Conservation (phyloP, 2,329 filamentous ascomycete species). For the Saccharata proteae region DNA sequence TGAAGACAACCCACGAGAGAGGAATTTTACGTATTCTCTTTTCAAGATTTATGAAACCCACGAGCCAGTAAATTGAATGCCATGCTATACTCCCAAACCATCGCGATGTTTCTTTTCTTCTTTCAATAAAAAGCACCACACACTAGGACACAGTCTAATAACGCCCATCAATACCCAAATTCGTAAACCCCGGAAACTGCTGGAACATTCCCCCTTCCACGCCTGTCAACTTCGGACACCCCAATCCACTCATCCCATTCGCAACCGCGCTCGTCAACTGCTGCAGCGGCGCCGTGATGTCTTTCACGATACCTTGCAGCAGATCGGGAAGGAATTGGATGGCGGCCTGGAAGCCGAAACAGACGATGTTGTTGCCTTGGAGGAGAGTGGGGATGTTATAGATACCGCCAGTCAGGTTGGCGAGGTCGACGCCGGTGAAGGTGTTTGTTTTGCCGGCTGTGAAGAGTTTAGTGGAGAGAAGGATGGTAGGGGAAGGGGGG, state of each 20-base stretch:
- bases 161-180: no score
- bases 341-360: conserved; percentile 31
- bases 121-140: no score
- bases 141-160: no score
- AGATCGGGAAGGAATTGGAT: conserved; percentile 32
- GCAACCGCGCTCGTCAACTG: conserved; percentile 23
- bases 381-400: conserved; percentile 31
- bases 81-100: no score
- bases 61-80: no score
- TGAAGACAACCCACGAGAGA: no score
- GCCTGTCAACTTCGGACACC: conserved; percentile 9
- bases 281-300: conserved; percentile 19
- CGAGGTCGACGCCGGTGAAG: conserved; percentile 23
- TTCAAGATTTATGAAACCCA: no score
- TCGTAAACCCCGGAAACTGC: no score
- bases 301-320: conserved; percentile 22
- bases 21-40: no score
- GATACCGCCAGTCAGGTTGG: conserved; percentile 27
- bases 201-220: conserved; percentile 6
- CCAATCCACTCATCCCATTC: conserved; percentile 6
- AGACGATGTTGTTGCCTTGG: conserved; percentile 37
- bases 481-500: no score
- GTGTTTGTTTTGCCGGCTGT: conserved; percentile 20
- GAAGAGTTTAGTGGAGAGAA: no score
- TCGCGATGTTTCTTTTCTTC: no score